Evolutionary conservation across 768 basidiomycete species (phyloP).

Genomic region (Lactarius indigo): DNA sequence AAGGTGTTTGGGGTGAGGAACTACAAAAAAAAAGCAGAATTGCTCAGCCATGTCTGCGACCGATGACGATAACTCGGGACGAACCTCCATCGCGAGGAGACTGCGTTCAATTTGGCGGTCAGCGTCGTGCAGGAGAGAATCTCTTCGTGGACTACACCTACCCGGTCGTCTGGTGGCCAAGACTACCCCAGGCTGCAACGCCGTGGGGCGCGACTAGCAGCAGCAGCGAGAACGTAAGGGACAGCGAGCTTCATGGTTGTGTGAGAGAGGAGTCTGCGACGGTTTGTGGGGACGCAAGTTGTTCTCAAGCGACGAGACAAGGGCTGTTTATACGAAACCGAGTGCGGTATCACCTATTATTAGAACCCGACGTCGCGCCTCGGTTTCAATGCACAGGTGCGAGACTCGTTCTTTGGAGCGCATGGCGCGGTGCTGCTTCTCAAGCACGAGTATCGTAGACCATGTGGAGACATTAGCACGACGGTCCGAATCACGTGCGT

Average conservation of each 20-base stretch:
- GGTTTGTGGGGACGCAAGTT: not conserved
- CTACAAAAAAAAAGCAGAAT: slow-evolving; percentile 28
- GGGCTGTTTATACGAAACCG: not conserved
- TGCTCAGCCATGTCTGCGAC: not conserved
- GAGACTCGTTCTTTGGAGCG: not conserved
- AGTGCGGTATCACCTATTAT: not conserved
- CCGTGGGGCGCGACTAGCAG: slow-evolving; percentile 3
- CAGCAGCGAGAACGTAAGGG: slow-evolving; percentile 2
- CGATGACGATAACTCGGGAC: not conserved
- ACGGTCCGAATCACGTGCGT: not conserved
- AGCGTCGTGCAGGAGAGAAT: not conserved
- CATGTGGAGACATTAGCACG: not conserved
- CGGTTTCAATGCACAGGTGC: not conserved
- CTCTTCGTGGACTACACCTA: slow-evolving; percentile 13
- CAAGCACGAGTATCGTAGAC: not conserved
- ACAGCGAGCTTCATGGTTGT: slow-evolving; percentile 12
- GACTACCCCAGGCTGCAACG: slow-evolving; percentile 28
- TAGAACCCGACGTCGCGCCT: not conserved
- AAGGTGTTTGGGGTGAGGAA: slow-evolving; percentile 49
- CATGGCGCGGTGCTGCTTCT: not conserved
- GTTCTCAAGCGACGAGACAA: not conserved
- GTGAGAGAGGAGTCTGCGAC: not conserved
- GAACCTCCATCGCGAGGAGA: slow-evolving; percentile 21
- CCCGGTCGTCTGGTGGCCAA: slow-evolving; percentile 30
- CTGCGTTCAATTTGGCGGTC: not conserved